These are phyloP conservation scores for Elaeis guineensis DNA, from an alignment of 176 grass and related monocot genomes.

Conservation along the genomic window DNA sequence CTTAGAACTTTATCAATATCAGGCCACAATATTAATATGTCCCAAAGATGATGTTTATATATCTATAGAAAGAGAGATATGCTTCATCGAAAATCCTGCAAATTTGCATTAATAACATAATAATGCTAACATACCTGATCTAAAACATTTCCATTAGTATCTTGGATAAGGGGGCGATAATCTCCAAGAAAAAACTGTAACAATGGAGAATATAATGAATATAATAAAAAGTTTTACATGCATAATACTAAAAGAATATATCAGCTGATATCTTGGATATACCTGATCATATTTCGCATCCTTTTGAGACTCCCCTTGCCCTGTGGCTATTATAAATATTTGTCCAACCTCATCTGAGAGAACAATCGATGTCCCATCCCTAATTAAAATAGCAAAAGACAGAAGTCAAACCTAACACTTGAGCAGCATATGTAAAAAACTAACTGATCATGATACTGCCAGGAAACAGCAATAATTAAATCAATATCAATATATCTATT, in stretches of 20 bases:
- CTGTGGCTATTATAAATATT: constrained; percentile 95
- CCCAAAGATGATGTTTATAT: too few species aligned
- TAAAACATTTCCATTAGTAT: constrained; percentile 64
- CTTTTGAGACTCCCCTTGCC: constrained; percentile 95
- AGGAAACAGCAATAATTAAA: too few species aligned
- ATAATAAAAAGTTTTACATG: background rate
- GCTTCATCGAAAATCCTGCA: too few species aligned
- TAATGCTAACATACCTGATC: constrained; percentile 60
- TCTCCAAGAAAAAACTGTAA: constrained; percentile 96
- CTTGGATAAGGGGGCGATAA: constrained; percentile 81
- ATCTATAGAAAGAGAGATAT: too few species aligned
- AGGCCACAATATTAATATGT: too few species aligned
- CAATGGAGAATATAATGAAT: constrained; percentile 5
- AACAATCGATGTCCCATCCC: constrained; percentile 94
- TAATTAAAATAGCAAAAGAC: constrained; percentile 18
- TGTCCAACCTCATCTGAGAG: constrained; percentile 95
- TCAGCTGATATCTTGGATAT: constrained; percentile 13
- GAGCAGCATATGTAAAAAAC: constrained; percentile 1
- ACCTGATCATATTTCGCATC: constrained; percentile 99
- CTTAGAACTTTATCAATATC: too few species aligned
- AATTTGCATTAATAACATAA: background rate
- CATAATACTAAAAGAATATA: background rate
- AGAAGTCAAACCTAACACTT: background rate
- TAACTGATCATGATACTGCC: too few species aligned
- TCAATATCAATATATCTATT: too few species aligned